Conservation (phyloP, 1,139 yeast species). For the Taiozyma sp. region DNA sequence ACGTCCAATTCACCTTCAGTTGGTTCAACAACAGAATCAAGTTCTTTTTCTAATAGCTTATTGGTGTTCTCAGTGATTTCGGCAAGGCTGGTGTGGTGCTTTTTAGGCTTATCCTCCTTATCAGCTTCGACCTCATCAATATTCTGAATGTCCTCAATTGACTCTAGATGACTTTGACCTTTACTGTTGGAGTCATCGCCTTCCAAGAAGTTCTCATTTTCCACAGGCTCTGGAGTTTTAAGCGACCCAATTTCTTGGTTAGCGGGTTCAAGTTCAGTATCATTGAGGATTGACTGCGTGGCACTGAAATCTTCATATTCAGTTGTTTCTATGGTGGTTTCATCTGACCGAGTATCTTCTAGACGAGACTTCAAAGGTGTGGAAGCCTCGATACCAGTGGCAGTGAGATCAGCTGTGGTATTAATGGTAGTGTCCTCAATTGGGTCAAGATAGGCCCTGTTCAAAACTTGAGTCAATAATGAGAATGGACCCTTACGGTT, state of each 20-base stretch:
- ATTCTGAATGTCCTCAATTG: not conserved
- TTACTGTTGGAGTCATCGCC: not conserved
- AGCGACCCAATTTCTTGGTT: not conserved
- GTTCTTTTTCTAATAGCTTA: not conserved
- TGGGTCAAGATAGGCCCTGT: not conserved
- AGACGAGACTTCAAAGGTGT: not conserved
- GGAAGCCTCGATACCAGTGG: not conserved
- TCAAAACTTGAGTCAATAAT: not conserved
- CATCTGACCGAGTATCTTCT: not conserved
- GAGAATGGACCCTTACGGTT: not conserved
- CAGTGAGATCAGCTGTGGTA: not conserved
- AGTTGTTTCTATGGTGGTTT: not conserved
- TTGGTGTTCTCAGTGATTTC: not conserved
- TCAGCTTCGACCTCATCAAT: not conserved
- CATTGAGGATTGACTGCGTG: not conserved
- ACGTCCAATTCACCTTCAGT: not conserved
- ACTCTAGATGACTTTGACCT: not conserved
- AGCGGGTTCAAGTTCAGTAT: not conserved
- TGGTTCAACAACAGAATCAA: not conserved
- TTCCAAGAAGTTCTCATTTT: not conserved
- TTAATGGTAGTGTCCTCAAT: not conserved
- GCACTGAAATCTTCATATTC: not conserved
- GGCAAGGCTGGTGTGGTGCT: not conserved
- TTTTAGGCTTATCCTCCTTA: not conserved
- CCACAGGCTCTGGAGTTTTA: not conserved